Percentiles rank a stretch among this genome's conserved stretches.
Evolutionary conservation across 495 filamentous ascomycete species (phyloP).

Genomic region (Daldinia vernicosa): DNA sequence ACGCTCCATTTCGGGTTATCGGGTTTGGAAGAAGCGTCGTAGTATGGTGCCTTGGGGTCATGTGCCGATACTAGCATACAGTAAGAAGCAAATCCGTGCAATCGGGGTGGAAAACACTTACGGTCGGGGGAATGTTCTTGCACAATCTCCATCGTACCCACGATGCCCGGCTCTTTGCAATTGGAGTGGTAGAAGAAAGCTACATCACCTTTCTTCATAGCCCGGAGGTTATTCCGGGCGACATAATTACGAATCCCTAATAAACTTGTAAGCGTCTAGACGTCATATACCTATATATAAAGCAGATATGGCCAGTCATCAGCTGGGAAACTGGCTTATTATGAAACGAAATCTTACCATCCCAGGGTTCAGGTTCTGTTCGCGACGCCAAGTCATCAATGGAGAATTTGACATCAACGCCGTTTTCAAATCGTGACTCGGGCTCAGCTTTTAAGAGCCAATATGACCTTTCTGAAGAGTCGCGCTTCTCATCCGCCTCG

Average conservation of each 20-base stretch:
- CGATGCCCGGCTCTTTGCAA: conserved; percentile 88
- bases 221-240: conserved; percentile 86
- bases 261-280: conserved; percentile 28
- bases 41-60: conserved; percentile 80
- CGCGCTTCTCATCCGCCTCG: conserved; percentile 8
- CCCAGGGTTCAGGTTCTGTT: conserved; percentile 84
- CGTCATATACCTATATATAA: conserved; percentile 5
- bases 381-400: conserved; percentile 85
- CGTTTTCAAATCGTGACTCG: conserved; percentile 83
- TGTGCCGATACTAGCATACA: conserved; percentile 74
- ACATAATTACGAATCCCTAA: conserved; percentile 59
- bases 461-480: conserved; percentile 59
- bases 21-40: conserved; percentile 75
- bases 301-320: background rate
- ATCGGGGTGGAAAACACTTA: conserved; percentile 51
- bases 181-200: conserved; percentile 99
- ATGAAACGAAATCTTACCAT: conserved; percentile 63
- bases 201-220: conserved; percentile 90
- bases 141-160: conserved; percentile 93
- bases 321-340: background rate
- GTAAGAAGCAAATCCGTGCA: conserved; percentile 31
- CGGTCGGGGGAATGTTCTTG: conserved; percentile 80
- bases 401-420: conserved; percentile 88
- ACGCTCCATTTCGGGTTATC: conserved; percentile 88
- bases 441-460: conserved; percentile 99